Conservation (phyloP, 2,329 filamentous ascomycete genomes). For the Colletotrichum eleusines region DNA sequence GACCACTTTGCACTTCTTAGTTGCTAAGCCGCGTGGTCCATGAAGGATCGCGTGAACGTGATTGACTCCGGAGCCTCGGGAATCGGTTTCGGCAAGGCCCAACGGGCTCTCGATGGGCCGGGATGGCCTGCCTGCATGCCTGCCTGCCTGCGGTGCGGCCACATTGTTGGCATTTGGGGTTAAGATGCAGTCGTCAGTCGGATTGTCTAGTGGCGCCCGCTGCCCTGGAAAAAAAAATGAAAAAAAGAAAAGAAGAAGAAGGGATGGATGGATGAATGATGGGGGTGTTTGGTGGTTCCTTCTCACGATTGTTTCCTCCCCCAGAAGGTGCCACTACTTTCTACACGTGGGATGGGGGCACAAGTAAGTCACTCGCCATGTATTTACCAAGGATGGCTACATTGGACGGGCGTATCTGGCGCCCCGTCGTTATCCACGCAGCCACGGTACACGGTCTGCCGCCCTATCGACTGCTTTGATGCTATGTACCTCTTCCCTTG, state of each 20-base stretch:
- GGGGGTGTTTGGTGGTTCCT: neutral
- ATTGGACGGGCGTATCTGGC: neutral
- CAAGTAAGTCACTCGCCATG: conserved; percentile 7
- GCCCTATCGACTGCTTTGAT: conserved; percentile 1
- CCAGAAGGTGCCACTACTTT: conserved; percentile 29
- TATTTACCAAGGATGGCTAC: neutral
- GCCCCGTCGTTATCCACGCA: conserved; percentile 12
- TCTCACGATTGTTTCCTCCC: conserved; percentile 22
- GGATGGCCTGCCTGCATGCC: too few relatives aligned
- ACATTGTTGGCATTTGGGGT: neutral
- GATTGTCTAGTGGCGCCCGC: neutral
- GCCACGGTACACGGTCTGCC: conserved; percentile 11
- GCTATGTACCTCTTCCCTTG: neutral
- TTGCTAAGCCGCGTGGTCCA: neutral
- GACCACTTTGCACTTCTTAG: neutral
- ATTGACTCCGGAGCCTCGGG: neutral
- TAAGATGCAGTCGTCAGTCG: conserved; percentile 2
- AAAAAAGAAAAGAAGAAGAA: too few relatives aligned
- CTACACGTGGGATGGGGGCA: conserved; percentile 35
- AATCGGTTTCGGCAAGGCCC: neutral
- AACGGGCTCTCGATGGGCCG: neutral
- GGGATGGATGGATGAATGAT: too few relatives aligned
- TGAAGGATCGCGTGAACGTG: neutral
- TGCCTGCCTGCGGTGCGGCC: neutral
- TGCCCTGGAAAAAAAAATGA: neutral